Conservation (phyloP, 768 basidiomycete genomes). For the Mycena venus region DNA sequence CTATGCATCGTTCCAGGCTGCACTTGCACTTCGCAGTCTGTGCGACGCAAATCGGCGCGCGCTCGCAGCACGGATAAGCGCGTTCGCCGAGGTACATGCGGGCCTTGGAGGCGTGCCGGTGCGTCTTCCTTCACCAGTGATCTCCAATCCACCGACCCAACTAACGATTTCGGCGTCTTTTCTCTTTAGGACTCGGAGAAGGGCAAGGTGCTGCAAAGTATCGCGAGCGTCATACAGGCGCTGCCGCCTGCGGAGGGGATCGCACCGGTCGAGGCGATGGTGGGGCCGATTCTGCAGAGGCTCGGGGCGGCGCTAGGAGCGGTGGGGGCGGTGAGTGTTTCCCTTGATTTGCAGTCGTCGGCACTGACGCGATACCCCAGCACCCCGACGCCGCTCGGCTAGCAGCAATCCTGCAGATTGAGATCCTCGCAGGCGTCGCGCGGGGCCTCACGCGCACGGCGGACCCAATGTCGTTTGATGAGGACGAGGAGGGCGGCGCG, state of each 20-base stretch:
- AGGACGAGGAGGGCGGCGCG: slow-evolving; percentile 67
- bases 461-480: slow-evolving; percentile 75
- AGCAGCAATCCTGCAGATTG: slow-evolving; percentile 78
- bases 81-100: slow-evolving; percentile 88
- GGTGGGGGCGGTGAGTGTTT: slow-evolving; percentile 61
- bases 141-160: too few relatives aligned
- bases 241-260: slow-evolving; percentile 85
- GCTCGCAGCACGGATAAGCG: slow-evolving; percentile 84
- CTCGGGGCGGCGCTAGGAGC: slow-evolving; percentile 73
- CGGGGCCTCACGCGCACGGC: slow-evolving; percentile 86
- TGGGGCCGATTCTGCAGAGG: slow-evolving; percentile 80
- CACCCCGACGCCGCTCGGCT: slow-evolving; percentile 80
- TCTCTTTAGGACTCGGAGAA: slow-evolving; percentile 80
- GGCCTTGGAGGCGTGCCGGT: slow-evolving; percentile 82
- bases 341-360: background rate
- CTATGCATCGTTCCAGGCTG: slow-evolving; percentile 63
- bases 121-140: slow-evolving; percentile 43
- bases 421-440: slow-evolving; percentile 87
- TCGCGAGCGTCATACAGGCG: slow-evolving; percentile 94
- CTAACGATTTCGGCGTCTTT: too few relatives aligned
- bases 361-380: slow-evolving; percentile 49
- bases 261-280: slow-evolving; percentile 83
- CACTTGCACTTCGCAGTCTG: slow-evolving; percentile 85
- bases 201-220: slow-evolving; percentile 91
- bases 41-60: slow-evolving; percentile 93